phyloP scores from a whole-genome alignment of 1,284 basidiomycete genomes.

The Phenoliferia sp. region DNA sequence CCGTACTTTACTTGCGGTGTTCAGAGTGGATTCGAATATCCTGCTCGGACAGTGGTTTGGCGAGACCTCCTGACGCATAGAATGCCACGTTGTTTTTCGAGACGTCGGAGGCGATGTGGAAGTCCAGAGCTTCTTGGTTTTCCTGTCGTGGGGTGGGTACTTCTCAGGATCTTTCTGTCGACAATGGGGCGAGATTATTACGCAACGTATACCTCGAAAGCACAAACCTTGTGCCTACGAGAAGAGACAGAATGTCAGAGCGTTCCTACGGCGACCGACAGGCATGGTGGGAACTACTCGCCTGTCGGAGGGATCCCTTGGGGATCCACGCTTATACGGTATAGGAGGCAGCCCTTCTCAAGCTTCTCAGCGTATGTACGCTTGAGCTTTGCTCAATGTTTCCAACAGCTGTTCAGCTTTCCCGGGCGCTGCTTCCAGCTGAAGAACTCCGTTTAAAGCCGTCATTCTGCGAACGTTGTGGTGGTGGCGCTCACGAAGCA shows the following conservation, averaged over 20 bases:
- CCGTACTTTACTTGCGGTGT: not conserved
- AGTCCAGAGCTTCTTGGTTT: constrained; percentile 3
- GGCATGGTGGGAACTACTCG: too few relatives aligned
- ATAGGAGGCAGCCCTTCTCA: constrained; percentile 7
- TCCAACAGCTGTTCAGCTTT: constrained; percentile 10
- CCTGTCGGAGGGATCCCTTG: too few relatives aligned
- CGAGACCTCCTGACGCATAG: constrained; percentile 7
- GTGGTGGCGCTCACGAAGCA: not conserved
- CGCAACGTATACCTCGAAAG: constrained; percentile 9
- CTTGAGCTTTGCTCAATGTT: constrained; percentile 6
- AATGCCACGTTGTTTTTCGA: constrained; percentile 10
- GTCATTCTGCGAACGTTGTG: not conserved
- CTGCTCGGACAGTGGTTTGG: constrained; percentile 7
- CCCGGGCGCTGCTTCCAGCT: constrained; percentile 12
- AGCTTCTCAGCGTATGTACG: constrained; percentile 2
- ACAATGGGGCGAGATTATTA: not conserved
- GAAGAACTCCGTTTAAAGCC: not conserved
- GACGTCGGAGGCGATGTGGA: constrained; percentile 6
- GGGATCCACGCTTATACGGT: constrained; percentile 12
- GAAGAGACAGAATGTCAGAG: too few relatives aligned
- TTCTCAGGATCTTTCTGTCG: not conserved
- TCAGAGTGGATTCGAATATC: constrained; percentile 12
- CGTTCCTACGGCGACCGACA: too few relatives aligned
- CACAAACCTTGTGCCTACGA: constrained; percentile 12
- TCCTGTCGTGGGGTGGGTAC: not conserved